Conservation (phyloP, 2,329 filamentous ascomycete genomes). For the Pseudopithomyces maydicus region DNA sequence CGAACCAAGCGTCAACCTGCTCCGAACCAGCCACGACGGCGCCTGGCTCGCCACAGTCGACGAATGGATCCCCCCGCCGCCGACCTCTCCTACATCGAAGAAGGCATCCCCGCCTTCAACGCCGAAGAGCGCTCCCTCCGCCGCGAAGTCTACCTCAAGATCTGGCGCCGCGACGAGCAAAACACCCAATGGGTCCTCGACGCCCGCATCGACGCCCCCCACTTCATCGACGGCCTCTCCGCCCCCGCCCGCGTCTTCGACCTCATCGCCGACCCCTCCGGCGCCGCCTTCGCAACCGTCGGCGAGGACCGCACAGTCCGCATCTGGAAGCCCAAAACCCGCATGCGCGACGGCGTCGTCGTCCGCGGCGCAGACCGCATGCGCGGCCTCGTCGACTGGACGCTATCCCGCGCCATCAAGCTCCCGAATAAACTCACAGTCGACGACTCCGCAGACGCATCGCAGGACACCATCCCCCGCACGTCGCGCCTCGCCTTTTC, state of each 20-base stretch:
- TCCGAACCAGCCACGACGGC: constrained; percentile 80
- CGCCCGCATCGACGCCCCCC: constrained; percentile 82
- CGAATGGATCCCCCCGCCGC: constrained; percentile 79
- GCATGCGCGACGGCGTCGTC: constrained; percentile 70
- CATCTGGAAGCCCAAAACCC: constrained; percentile 78
- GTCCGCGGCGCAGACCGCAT: constrained; percentile 59
- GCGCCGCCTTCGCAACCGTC: constrained; percentile 78
- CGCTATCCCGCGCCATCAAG: constrained; percentile 63
- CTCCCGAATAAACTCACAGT: constrained; percentile 46
- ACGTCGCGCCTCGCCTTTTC: constrained; percentile 78
- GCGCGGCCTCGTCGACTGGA: constrained; percentile 74
- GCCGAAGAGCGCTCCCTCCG: constrained; percentile 53
- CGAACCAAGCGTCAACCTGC: constrained; percentile 76
- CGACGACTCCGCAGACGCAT: constrained; percentile 23
- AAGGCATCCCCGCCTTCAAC: constrained; percentile 46
- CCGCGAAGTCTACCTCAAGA: constrained; percentile 83
- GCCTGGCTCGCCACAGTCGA: constrained; percentile 91
- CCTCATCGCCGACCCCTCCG: constrained; percentile 71
- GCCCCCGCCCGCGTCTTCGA: constrained; percentile 68
- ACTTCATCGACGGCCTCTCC: constrained; percentile 59
- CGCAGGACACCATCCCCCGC: constrained; percentile 33
- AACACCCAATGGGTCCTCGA: constrained; percentile 71
- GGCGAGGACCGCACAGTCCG: constrained; percentile 80
- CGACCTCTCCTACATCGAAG: constrained; percentile 66
- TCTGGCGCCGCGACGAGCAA: constrained; percentile 74